Base-by-base conservation (phyloP, 768 basidiomycete species). In the Agaricus sinodeliciosus region DNA sequence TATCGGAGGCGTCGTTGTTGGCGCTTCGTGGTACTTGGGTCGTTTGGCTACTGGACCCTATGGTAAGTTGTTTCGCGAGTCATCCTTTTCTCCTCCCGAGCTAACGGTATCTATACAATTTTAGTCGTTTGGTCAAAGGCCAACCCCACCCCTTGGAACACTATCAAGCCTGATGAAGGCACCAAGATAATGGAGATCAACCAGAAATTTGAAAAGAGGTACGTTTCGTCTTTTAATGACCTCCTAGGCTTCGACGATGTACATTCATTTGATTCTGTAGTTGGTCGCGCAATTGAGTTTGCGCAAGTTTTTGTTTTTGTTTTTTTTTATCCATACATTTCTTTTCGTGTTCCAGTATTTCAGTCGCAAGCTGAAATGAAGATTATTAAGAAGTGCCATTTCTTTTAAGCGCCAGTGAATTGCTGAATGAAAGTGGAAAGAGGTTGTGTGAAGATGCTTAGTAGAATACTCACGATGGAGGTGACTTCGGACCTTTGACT, bases 101-200 rank as follows among this genome's bases (percentile, higher is more conserved):
- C 37, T 37, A 31, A 36, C 18, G 34, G 19, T 36, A 47, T 11
- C 11, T 26, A 15, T 49, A n/a, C 51, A 31, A 1, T 31, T 31
- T 4, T 31, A 79, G 79, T 78, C 47, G 63, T 78, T 57, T 79
- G 79, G 78, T 77, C 77, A 51, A 79, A 78, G 60, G 78, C 42
- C 66, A 94, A 94, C 76, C 90, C 90, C 34, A 84, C 83, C 18
- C 92, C 92, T n/a, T 94, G 89, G 88, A 89, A 90, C 69, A 76
- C 80, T 52, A 78, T 93, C 64, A 76, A 87, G 65, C 82, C 77
- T 36, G 75, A 85, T 62, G 82, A 93, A 68, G 80, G 80, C 58
- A 87, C 78, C 49, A 92, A 92, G 70, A 41, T 92, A 55, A 61
- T 82, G 64, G 65, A 76, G 41, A 78, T 88, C 36, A 82, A 84